Percentiles rank a stretch among this genome's conserved stretches.
phyloP scores from a whole-genome alignment of 495 filamentous ascomycete genomes.

The Neurospora tetrasperma region DNA sequence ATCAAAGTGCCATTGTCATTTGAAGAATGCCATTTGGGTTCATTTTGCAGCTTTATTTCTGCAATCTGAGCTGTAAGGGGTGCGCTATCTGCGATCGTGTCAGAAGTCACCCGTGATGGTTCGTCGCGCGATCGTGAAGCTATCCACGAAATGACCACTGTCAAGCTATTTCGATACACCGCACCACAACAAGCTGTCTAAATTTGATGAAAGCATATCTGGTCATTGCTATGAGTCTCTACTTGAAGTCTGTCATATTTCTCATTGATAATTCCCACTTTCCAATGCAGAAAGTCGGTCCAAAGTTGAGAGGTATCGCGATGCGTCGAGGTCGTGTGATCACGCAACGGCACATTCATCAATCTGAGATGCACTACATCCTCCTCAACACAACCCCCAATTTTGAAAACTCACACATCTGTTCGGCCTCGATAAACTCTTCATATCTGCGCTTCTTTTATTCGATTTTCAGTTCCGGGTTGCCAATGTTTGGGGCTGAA shows the following conservation, averaged over 20 bases:
- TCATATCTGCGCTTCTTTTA: no score
- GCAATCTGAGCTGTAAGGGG: not conserved
- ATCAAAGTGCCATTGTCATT: conserved; percentile 11
- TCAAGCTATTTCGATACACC: not conserved
- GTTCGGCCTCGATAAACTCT: not conserved
- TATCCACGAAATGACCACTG: conserved; percentile 21
- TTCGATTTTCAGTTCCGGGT: not conserved
- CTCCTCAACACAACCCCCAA: not conserved
- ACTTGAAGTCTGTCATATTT: not conserved
- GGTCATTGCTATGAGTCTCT: not conserved
- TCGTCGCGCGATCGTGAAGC: conserved; percentile 24
- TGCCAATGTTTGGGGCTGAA: not conserved
- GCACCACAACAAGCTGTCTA: not conserved
- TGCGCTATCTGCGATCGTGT: not conserved
- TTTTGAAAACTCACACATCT: not conserved
- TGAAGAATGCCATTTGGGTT: conserved; percentile 14
- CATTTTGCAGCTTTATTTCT: conserved; percentile 6
- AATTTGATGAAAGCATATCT: not conserved
- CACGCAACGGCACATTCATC: not conserved
- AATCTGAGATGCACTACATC: not conserved
- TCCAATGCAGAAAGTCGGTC: not conserved
- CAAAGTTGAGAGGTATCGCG: not conserved
- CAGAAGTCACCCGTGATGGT: conserved; percentile 19
- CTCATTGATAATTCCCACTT: not conserved
- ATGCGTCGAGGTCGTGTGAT: not conserved